Base-by-base conservation (phyloP, 192 early-diverging fungal species). In the Thoreauomyces humboldtii region DNA sequence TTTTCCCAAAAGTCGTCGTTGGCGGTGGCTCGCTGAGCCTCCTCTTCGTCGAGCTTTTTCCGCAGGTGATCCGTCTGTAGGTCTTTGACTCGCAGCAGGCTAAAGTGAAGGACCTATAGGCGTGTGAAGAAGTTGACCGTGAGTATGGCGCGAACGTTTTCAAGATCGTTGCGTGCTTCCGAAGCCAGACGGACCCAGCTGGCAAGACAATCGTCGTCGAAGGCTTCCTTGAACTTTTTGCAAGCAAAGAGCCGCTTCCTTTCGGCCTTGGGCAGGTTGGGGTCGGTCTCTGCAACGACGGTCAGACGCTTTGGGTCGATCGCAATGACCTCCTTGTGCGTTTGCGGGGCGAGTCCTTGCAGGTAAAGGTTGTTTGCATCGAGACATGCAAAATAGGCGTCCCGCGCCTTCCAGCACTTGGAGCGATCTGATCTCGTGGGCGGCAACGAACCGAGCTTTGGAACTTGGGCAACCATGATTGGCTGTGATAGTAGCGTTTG, bases 351-450 rank as follows among this genome's bases (percentile, higher is more conserved):
- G 6, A 75, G 61, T 15, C 80, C 80, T 25, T 82, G 37, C n/a
- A 82, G 64, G 78, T 76, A 82, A 34, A 95, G 81, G 4, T 75
- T 73, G 54, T 83, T 70, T 17, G 50, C 51, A 65, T 92, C 86
- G 17, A 95, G 77, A 65, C 93, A 95, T 36, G 69, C 73, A 63
- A 88, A 91, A 69, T 89, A 93, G 45, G 71, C 81, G 71, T 95
- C 91, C 15, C 91, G 88, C 38, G 82, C 74, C 15, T 77, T 78
- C 84, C 92, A 93, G 78, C 93, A 95, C 19, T 69, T 61, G 46
- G 87, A 79, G 21, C 91, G 84, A 62, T 86, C 81, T 28, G 59
- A 45, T 36, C 88, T 76, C 17, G 79, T 80, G 12, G 89, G 91
- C 36, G 84, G 86, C 19, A 28, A 19, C 24, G 58, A 60, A 17